Percentiles rank a stretch among this genome's conserved stretches.
Evolutionary conservation across 768 basidiomycete species (phyloP).

Genomic region (Kondoa malvinella): DNA sequence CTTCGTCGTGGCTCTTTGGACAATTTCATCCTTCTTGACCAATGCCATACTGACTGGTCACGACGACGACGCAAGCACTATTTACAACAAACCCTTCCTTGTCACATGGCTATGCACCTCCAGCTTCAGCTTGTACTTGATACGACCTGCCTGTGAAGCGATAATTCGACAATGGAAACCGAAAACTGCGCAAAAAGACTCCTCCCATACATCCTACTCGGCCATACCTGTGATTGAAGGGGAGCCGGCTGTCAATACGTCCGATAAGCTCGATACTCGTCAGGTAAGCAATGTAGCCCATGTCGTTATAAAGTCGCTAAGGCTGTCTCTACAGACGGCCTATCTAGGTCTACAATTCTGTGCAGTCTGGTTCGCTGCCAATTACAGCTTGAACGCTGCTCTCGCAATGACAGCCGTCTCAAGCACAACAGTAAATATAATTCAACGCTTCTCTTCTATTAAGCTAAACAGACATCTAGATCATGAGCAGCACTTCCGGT

Average conservation of each 20-base stretch:
- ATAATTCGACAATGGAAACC: background rate
- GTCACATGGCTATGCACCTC: slow-evolving; percentile 83
- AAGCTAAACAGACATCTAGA: background rate
- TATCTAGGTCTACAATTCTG: slow-evolving; percentile 63
- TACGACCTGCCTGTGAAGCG: slow-evolving; percentile 11
- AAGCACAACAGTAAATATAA: slow-evolving; percentile 53
- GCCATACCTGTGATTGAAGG: background rate
- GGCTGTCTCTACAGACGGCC: no score
- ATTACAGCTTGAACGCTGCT: slow-evolving; percentile 73
- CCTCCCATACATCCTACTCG: background rate
- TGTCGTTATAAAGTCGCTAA: no score
- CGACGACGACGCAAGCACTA: slow-evolving; percentile 10
- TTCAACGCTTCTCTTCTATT: background rate
- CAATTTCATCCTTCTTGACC: slow-evolving; percentile 36
- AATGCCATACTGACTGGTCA: slow-evolving; percentile 55
- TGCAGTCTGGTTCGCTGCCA: slow-evolving; percentile 77
- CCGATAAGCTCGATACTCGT: slow-evolving; percentile 28
- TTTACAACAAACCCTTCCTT: slow-evolving; percentile 21
- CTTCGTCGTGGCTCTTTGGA: slow-evolving; percentile 51
- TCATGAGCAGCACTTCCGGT: slow-evolving; percentile 37
- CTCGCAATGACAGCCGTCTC: slow-evolving; percentile 83
- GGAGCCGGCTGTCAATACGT: background rate
- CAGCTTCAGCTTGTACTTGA: slow-evolving; percentile 65
- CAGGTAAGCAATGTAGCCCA: no score
- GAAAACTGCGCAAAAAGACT: background rate